Percentiles rank a stretch among this genome's conserved stretches.
These are phyloP conservation scores for Talaromyces sp. DNA, from an alignment of 2,329 filamentous ascomycete genomes.

Conservation along the genomic window DNA sequence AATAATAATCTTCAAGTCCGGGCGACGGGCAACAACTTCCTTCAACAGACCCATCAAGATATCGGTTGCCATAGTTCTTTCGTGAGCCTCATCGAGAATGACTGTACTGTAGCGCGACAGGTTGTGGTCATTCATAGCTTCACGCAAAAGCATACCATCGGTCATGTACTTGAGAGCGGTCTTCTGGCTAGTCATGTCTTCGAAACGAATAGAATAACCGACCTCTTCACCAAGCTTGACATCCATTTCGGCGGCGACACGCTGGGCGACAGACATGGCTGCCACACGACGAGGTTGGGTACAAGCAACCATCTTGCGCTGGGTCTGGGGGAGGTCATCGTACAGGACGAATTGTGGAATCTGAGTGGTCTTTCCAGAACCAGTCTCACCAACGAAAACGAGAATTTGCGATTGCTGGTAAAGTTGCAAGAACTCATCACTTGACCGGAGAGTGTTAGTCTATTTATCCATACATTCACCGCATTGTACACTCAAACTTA, in stretches of 20 bases:
- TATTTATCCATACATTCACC: not conserved
- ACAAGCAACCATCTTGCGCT: conserved; percentile 90
- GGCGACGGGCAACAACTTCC: conserved; percentile 77
- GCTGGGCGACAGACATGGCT: conserved; percentile 97
- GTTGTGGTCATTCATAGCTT: conserved; percentile 94
- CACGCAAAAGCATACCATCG: conserved; percentile 94
- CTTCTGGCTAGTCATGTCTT: conserved; percentile 85
- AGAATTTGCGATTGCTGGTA: conserved; percentile 95
- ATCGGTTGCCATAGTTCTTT: conserved; percentile 94
- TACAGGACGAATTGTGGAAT: conserved; percentile 98
- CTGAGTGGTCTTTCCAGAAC: conserved; percentile 98
- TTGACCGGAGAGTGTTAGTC: conserved; percentile 34
- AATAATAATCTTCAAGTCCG: conserved; percentile 96
- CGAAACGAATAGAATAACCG: conserved; percentile 98
- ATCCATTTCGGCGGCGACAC: conserved; percentile 96
- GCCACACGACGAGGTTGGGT: conserved; percentile 97
- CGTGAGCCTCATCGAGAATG: conserved; percentile 98
- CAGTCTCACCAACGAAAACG: conserved; percentile 97
- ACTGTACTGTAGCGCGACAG: conserved; percentile 94
- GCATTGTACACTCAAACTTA: conserved; percentile 42
- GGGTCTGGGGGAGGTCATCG: conserved; percentile 87
- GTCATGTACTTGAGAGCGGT: conserved; percentile 99
- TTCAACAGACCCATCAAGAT: conserved; percentile 97
- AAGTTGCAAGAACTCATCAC: conserved; percentile 88
- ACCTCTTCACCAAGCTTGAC: conserved; percentile 91